A percentile compares a stretch with the other conserved stretches of the same genome.
Conservation (phyloP, 768 basidiomycete genomes). For the Boletus pseudopeckii region DNA sequence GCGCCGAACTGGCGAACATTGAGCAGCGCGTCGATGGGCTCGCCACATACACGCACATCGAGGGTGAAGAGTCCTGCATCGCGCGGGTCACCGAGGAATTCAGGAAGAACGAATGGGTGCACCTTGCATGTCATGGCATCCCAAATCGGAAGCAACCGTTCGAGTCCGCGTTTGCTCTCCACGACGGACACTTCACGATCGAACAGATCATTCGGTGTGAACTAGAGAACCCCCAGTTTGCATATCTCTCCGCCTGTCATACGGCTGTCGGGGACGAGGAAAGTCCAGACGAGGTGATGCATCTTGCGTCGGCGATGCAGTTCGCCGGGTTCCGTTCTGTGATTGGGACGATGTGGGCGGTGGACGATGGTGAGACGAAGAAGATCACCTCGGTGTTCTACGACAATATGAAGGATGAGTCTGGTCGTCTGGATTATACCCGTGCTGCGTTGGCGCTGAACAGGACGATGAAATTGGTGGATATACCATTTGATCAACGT, state of each 20-base stretch:
- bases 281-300: slow-evolving; percentile 5
- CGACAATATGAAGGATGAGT: background rate
- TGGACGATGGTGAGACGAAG: background rate
- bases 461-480: background rate
- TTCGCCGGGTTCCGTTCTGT: background rate
- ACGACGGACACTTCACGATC: slow-evolving; percentile 7
- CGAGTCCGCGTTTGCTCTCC: slow-evolving; percentile 14
- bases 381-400: background rate
- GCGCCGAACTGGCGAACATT: background rate
- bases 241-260: slow-evolving; percentile 23
- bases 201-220: slow-evolving; percentile 3
- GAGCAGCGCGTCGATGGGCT: background rate
- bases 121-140: slow-evolving; percentile 27
- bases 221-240: slow-evolving; percentile 10
- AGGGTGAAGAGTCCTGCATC: background rate
- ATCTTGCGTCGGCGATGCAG: background rate
- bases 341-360: slow-evolving; percentile 2
- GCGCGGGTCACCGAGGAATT: background rate
- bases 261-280: slow-evolving; percentile 4
- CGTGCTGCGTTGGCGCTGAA: slow-evolving; percentile 1
- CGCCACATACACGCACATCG: background rate
- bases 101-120: slow-evolving; percentile 15
- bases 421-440: background rate
- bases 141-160: slow-evolving; percentile 10
- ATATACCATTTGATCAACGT: background rate